Conservation (phyloP, 2,329 filamentous ascomycete species). For the Bipolaris bicolor region DNA sequence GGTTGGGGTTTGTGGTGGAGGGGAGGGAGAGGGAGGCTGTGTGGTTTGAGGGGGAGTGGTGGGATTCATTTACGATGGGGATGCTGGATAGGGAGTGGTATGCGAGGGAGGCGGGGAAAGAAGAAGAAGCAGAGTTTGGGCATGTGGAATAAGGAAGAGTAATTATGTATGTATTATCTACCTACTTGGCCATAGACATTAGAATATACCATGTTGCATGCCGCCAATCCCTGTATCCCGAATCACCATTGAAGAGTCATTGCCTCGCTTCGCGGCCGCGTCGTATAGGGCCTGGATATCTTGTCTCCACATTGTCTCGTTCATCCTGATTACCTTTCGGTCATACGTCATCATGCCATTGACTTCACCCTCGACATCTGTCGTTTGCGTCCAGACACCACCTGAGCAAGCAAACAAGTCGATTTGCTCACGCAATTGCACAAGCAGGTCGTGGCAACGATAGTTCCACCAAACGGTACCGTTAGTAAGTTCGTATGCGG, state of each 20-base stretch:
- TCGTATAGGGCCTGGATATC: conserved; percentile 67
- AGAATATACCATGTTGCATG: conserved; percentile 4
- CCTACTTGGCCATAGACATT: not conserved
- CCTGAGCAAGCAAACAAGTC: conserved; percentile 68
- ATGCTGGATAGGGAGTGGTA: conserved; percentile 41
- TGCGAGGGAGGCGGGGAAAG: not conserved
- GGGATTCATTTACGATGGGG: conserved; percentile 36
- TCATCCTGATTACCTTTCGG: conserved; percentile 63
- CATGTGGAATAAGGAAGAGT: too few species aligned
- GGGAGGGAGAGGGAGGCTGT: conserved; percentile 52
- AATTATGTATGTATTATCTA: too few species aligned
- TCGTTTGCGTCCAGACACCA: conserved; percentile 75
- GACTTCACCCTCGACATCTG: conserved; percentile 75
- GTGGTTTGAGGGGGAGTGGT: conserved; percentile 54
- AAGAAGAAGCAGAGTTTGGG: not conserved
- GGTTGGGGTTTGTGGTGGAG: conserved; percentile 55
- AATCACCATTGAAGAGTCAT: conserved; percentile 1
- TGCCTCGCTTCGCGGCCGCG: conserved; percentile 45
- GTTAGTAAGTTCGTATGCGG: conserved; percentile 69
- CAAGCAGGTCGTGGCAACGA: conserved; percentile 61
- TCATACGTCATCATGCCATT: conserved; percentile 75
- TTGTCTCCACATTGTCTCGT: conserved; percentile 63
- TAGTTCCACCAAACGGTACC: conserved; percentile 69
- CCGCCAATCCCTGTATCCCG: not conserved
- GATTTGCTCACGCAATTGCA: conserved; percentile 57